Evolutionary conservation across 2,329 filamentous ascomycete genomes (phyloP).

Genomic region (Fusarium sp.): DNA sequence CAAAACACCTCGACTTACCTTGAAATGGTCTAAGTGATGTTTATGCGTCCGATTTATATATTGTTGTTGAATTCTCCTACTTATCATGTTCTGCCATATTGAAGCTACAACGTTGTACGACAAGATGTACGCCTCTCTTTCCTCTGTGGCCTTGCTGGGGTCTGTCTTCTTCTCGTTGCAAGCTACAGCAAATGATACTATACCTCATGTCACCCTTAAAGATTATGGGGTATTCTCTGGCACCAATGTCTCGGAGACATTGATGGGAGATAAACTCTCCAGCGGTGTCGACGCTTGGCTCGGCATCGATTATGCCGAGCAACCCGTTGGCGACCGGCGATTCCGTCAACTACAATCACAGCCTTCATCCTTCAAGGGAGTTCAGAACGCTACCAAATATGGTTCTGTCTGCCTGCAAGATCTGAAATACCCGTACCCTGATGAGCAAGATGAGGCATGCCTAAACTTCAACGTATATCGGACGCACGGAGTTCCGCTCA

Average conservation of each 20-base stretch:
- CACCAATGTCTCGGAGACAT: background rate
- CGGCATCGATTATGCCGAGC: conserved; percentile 11
- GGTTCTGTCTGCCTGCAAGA: conserved; percentile 14
- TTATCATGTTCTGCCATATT: background rate
- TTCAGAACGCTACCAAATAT: conserved; percentile 10
- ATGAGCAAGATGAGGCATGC: conserved; percentile 13
- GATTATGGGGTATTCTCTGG: conserved; percentile 14
- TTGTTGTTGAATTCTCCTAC: too few species aligned
- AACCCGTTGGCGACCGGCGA: conserved; percentile 7
- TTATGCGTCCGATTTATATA: too few species aligned
- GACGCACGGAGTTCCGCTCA: background rate
- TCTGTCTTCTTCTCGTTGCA: conserved; percentile 1
- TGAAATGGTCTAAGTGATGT: too few species aligned
- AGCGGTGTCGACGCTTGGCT: conserved; percentile 11
- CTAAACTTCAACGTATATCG: conserved; percentile 19
- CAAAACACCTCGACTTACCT: too few species aligned
- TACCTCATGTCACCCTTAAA: conserved; percentile 12
- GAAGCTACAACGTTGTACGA: background rate
- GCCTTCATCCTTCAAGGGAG: background rate
- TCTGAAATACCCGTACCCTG: conserved; percentile 5
- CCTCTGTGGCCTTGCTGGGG: background rate
- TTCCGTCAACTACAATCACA: conserved; percentile 5
- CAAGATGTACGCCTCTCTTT: background rate
- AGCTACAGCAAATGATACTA: background rate
- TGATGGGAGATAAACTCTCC: background rate